Base-by-base conservation (phyloP, 371 early-diverging fungal species). In the Thermomucor indicae-seudaticae region DNA sequence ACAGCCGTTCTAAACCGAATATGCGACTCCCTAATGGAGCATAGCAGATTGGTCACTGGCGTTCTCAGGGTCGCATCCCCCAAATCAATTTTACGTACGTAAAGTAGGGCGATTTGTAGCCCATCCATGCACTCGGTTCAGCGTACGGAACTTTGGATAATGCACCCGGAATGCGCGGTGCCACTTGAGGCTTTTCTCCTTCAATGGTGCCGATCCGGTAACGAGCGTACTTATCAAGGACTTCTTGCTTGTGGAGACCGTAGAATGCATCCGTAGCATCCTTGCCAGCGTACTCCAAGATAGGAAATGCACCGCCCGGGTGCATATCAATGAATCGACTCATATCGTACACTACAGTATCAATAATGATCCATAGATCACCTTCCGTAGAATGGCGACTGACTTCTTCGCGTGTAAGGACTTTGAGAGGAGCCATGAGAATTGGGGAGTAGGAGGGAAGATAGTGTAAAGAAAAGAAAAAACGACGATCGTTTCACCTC, bases 311-410 rank as follows among this genome's bases (percentile, higher is more conserved):
- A 11, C 99, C 98, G 42, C 99, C 99, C 6, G 99, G 99, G 63
- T 96, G 96, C 47, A 84, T 78, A 51, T 87, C 72, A 48, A 96
- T 43, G 58, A 96, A 98, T 11, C 72, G 67, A 32, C 96, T 95
- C 55, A 90, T 81, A 65, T 98, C 91, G 68, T 94, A 98, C 1
- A 98, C 93, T 49, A 81, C 83, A 28, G 84, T 83, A 32, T 75
- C 68, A 23, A 94, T 73, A 43, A 89, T 86, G 60, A 95, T 91
- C 98, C 97, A 98, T 48, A 85, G 67, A 59, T 95, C 95, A 20
- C 81, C 77, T 53, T 75, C 69, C 45, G 67, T 67, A 38, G 82
- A 74, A 70, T 97, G 97, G 53, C 75, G 62, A 23, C 82, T 68
- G 10, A 98, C 77, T 58, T 95, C 89, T 29, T 84, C 83, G 40